Base-by-base conservation (phyloP, 768 basidiomycete genomes). In the Serendipita sp. region DNA sequence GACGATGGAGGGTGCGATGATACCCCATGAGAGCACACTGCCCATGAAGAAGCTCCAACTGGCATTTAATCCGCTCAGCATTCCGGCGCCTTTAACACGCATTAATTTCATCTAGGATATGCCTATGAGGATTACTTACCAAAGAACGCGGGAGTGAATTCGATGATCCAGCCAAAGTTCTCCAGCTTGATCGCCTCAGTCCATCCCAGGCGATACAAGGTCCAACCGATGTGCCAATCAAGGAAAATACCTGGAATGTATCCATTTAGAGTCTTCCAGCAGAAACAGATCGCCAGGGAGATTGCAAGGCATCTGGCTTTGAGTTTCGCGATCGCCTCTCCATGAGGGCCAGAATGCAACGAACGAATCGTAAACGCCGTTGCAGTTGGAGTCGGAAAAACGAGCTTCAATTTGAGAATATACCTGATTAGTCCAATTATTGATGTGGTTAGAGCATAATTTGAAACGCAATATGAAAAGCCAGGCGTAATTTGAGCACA, bases 311-410 rank as follows among this genome's bases (percentile, higher is more conserved):
- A 77, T 45, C 80, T 72, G 1, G 82, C 77, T 74, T 84, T 85
- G 71, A 81, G 81, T 69, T 73, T 76, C 23, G 83, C 83, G 4
- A 75, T 76, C 31, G 72, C 70, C 11, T 80, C 80, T 43, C 81
- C 83, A 27, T 74, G 72, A 63, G 72, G 75, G 15, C 79, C 79
- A 40, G 77, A 76, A 66, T 85, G 85, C 34, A 83, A 72, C 6
- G 83, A 82, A 40, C 78, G 82, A 67, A 85, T 84, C 31, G 81
- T 83, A 67, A 79, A 83, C 8, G 83, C 84, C 40, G 83, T 83
- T 15, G 84, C 85, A 65, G 85, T 80, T 33, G 81, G 81, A 0
- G 83, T 83, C 0, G 82, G 83, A 75, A 85, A 84, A 15, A 80
- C 80, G 15, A 83, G 72, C 70, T 83, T 83, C 70, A 83, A 81